Base-by-base conservation (phyloP, 2,329 filamentous ascomycete species). In the Xylaria sp. region DNA sequence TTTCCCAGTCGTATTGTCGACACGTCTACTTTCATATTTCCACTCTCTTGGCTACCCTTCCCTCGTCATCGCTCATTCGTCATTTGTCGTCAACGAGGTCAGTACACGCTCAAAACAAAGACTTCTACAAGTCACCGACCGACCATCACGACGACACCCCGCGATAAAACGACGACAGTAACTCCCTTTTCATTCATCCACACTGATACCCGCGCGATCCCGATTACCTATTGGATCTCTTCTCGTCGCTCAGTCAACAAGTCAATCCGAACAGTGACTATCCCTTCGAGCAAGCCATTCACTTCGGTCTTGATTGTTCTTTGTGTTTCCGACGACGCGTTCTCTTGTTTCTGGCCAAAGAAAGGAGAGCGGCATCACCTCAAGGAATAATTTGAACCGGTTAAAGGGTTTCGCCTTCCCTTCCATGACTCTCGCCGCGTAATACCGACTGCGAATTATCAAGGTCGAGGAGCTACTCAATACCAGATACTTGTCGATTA, bases 21-120 rank as follows among this genome's bases (percentile, higher is more conserved):
- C 61, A 38, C 63, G 42, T 65, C 61, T 64, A 59, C 53, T 69
- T 69, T 59, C 42, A 54, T 65, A 50, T 63, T 65, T 67, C 57
- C 39, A 39, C 47, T 36, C 39, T 27, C 62, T 67, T 44, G 50
- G 44, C 47, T 50, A 57, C 31, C 61, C 42, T 27, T 64, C 47
- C 31, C 54, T 56, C 65, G 36, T 59, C 38, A 22, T 57, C 61
- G 38, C 39, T 49, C 31, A 38, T 38, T 27, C 59, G 47, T 51
- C 50, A 42, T 45, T 50, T 47, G 44, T 44, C 36, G 38, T 58
- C 60, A 15, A 44, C 38, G 39, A 51, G 20, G 45, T 29, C 59
- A 39, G 50, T 39, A 49, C 51, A 29, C 15, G 33, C 36, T 44
- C 51, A 56, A 42, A 31, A 45, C 50, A 31, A 36, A 54, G 42